Evolutionary conservation across 1,284 basidiomycete species (phyloP), one percentile per base, ranked within the genome.

Genomic region (Singerocomus inundabilis): DNA sequence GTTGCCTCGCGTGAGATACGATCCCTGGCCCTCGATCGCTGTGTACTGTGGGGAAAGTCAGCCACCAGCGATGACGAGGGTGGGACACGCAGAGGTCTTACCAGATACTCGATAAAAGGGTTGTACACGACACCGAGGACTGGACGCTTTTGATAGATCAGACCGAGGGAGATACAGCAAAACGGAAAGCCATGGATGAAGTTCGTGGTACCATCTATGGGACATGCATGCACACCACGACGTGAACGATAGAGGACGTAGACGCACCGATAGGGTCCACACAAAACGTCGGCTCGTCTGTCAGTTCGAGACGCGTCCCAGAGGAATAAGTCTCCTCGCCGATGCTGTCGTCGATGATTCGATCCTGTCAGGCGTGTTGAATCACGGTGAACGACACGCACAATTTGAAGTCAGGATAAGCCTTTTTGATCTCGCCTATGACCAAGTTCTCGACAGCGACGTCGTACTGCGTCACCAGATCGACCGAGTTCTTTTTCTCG

Each of bases 391-490:
- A 60, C 6, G 33, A 34, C 48, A 78, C 88, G 65, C 66, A 93
- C 91, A 94, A 95, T 55, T 85, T 74, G 70, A 93, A 96, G 11
- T 71, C 63, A 0, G 93, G 93, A 69, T 91, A 97, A 42, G 74
- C 74, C 26, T 72, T 69, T 30, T 73, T 71, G 53, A 98, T 84
- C 66, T 84, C 80, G 46, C 77, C 66, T 67, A 84, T 84, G 40
- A 98, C 89, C 48, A 95, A 77, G 57, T 90, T 85, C 68, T 98
- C 95, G 12, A 97, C 93, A 33, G 79, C 84, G 53, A 97, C 90
- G 70, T 99, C 95, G 62, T 93, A 97, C 72, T 98, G 91, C 0
- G 96, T 98, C n/a, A 98, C 96, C 33, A 98, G 77, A 70, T 95
- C 93, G 15, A 93, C 91, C 9, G 90, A 85, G 67, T 95, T 95